Percentiles rank a stretch among this genome's conserved stretches.
These are phyloP conservation scores for Alternaria sp. DNA, from an alignment of 2,329 filamentous ascomycete species.

Conservation along the genomic window DNA sequence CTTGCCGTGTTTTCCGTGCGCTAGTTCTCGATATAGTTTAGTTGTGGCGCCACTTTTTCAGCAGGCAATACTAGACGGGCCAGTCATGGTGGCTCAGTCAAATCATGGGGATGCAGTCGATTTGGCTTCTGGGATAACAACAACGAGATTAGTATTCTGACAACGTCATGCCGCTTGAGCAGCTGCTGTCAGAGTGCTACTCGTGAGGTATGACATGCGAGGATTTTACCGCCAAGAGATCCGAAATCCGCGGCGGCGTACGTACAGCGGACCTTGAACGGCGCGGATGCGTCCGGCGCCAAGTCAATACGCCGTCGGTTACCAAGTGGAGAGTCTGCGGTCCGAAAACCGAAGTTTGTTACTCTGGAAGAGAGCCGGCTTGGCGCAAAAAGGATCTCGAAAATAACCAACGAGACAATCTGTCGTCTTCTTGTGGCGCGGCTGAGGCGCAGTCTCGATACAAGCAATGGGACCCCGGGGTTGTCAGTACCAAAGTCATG, in stretches of 20 bases:
- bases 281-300: conserved; percentile 3
- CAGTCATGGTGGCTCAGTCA: conserved; percentile 16
- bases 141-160: background rate
- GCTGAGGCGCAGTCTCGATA: background rate
- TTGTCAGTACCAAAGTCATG: background rate
- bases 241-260: background rate
- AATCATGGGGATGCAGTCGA: background rate
- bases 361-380: background rate
- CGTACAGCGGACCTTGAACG: background rate
- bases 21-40: conserved; percentile 2
- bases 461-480: background rate
- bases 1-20: conserved; percentile 23
- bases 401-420: background rate
- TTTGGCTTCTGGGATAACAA: background rate
- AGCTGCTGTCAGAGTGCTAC: background rate
- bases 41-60: conserved; percentile 21
- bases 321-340: conserved; percentile 2
- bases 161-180: background rate
- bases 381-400: background rate
- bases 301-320: background rate
- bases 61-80: conserved; percentile 12
- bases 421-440: background rate
- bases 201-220: background rate
- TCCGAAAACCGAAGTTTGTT: conserved; percentile 1
- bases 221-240: background rate